Evolutionary conservation across 805 yeast species (phyloP), one percentile per base, ranked within the genome.

Genomic region (Saccharomyces jurei): DNA sequence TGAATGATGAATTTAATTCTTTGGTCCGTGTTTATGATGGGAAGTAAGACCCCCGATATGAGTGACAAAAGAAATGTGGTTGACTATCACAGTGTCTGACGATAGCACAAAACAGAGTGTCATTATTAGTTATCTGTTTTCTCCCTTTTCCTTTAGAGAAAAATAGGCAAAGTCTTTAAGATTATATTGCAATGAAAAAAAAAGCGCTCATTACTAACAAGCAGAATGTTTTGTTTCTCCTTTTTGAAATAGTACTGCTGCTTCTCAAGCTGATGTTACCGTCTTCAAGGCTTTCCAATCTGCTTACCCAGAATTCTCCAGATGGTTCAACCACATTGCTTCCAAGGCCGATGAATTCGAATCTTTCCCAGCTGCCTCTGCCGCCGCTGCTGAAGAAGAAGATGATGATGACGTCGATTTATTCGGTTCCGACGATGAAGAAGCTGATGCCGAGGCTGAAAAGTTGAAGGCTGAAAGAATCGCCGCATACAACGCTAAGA

Each of bases 301-400:
- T 70, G 77, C 86, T 77, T 92, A 77, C 88, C 97, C 97, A 76
- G 85, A 87, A 77, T 90, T 90, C 73, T 78, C 96, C 73, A 91
- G 98, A 83, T 94, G 97, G 97, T 89, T 87, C 83, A 89, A 89
- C 86, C 97, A 92, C 87, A 87, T 92, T 73, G 94, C 96, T 75
- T 84, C 97, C 59, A 87, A 83, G 83, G 80, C 90, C 65, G 89
- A 81, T 69, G 96, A 89, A 76, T 89, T 89, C 71, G 82, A 77
- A 62, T 69, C 85, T 60, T 80, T 87, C 72, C 95, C 96, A 77
- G 89, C 92, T 67, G 95, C 82, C 63, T 65, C 72, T 56, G 78
- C 81, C 58, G 82, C 81, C 58, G 82, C 81, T 54, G 82, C 78
- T 59, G 84, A 80, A 56, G 85, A 74, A 54, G 83, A 75, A 54